Evolutionary conservation across 2,329 filamentous ascomycete species (phyloP).

Genomic region (Teratosphaeria viscida): DNA sequence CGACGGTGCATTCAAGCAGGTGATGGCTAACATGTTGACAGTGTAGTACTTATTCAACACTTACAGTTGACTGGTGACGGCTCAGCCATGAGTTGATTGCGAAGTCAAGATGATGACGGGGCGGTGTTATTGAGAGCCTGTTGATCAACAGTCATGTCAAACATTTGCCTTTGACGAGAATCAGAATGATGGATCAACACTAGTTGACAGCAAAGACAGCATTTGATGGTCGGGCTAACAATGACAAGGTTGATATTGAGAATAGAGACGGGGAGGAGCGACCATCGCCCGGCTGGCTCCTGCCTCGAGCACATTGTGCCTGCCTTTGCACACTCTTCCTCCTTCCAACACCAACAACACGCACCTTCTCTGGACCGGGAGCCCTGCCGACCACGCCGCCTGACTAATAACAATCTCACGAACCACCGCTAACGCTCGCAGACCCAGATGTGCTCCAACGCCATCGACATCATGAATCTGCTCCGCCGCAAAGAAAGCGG

Average conservation of each 20-base stretch:
- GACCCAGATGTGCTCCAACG: constrained; percentile 7
- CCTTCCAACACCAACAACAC: background rate
- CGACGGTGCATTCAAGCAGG: background rate
- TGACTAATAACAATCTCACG: background rate
- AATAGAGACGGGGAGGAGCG: background rate
- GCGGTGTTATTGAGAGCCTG: no score
- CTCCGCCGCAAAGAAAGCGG: background rate
- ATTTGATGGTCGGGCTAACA: background rate
- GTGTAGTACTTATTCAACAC: no score
- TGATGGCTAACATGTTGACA: background rate
- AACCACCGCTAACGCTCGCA: constrained; percentile 1
- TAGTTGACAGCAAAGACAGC: background rate
- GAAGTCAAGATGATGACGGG: no score
- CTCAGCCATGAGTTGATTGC: no score
- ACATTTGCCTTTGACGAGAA: no score
- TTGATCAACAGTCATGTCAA: no score
- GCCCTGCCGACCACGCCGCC: background rate
- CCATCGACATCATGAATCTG: background rate
- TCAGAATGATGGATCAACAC: background rate
- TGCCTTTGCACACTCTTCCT: background rate
- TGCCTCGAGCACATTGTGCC: background rate
- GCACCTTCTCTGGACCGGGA: background rate
- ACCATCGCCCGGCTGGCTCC: background rate
- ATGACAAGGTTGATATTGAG: background rate
- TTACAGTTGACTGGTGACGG: no score